Evolutionary conservation across 495 filamentous ascomycete genomes (phyloP).

Genomic region (Haplographium delicatum): DNA sequence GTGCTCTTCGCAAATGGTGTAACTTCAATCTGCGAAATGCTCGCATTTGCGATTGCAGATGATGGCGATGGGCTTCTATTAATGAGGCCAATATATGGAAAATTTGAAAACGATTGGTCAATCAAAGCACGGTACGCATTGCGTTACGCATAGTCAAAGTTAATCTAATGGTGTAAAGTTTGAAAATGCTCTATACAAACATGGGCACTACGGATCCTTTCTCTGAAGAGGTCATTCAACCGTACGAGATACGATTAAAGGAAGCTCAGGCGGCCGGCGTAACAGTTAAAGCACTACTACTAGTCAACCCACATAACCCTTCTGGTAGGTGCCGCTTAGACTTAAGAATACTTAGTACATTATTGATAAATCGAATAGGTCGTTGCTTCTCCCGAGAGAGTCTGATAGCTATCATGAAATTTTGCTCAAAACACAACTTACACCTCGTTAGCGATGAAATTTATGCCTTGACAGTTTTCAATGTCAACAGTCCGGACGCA

Average conservation of each 20-base stretch:
- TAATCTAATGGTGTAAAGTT: conserved; percentile 11
- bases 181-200: conserved; percentile 35
- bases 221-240: conserved; percentile 22
- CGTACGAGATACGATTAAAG: conserved; percentile 23
- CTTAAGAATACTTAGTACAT: too few species aligned
- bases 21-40: conserved; percentile 40
- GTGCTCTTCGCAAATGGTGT: conserved; percentile 44
- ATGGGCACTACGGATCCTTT: conserved; percentile 44
- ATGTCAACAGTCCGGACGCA: conserved; percentile 29
- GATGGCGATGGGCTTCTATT: conserved; percentile 46
- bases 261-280: conserved; percentile 23
- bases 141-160: background rate
- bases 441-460: conserved; percentile 62
- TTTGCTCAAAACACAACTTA: conserved; percentile 50
- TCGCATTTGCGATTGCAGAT: conserved; percentile 40
- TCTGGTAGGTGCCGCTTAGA: too few species aligned
- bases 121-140: conserved; percentile 35
- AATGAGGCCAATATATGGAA: conserved; percentile 44
- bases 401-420: conserved; percentile 39
- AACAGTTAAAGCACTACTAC: conserved; percentile 44
- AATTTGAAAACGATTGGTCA: conserved; percentile 31
- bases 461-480: conserved; percentile 52
- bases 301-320: conserved; percentile 60
- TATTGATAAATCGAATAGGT: too few species aligned
- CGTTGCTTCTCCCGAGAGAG: conserved; percentile 50